A percentile compares a stretch with the other conserved stretches of the same genome.
Evolutionary conservation across 225 moss, liverwort and hornwort species (phyloP).

Genomic region (Polytrichum commune): DNA sequence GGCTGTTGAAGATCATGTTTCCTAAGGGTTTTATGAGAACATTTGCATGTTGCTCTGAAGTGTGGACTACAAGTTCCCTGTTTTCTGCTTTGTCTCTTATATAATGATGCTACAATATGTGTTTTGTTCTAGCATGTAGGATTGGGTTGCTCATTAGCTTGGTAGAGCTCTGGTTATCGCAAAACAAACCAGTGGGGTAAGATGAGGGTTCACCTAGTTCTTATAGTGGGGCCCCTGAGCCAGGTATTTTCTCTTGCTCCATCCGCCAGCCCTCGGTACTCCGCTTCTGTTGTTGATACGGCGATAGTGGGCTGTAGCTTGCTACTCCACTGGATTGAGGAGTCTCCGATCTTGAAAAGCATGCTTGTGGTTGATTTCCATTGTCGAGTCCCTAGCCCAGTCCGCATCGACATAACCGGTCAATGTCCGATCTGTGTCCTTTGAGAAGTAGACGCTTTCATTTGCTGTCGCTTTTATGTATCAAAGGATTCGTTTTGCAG

Average conservation of each 20-base stretch:
- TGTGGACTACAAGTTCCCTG: neutral
- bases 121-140: neutral
- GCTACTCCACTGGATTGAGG: neutral
- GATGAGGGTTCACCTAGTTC: neutral
- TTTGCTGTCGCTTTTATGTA: neutral
- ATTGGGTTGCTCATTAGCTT: neutral
- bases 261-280: neutral
- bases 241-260: neutral
- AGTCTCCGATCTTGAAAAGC: neutral
- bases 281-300: neutral
- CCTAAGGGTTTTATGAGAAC: neutral
- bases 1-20: neutral
- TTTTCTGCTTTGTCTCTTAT: neutral
- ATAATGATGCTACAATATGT: neutral
- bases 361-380: neutral
- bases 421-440: neutral
- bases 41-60: neutral
- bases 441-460: neutral
- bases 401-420: neutral
- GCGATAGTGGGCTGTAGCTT: neutral
- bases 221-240: neutral
- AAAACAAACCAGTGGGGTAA: neutral
- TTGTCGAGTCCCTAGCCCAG: neutral
- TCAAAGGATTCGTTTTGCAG: neutral
- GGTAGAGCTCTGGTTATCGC: neutral